Evolutionary conservation across 1,139 yeast species (phyloP).

Genomic region (Taphrina sp.): DNA sequence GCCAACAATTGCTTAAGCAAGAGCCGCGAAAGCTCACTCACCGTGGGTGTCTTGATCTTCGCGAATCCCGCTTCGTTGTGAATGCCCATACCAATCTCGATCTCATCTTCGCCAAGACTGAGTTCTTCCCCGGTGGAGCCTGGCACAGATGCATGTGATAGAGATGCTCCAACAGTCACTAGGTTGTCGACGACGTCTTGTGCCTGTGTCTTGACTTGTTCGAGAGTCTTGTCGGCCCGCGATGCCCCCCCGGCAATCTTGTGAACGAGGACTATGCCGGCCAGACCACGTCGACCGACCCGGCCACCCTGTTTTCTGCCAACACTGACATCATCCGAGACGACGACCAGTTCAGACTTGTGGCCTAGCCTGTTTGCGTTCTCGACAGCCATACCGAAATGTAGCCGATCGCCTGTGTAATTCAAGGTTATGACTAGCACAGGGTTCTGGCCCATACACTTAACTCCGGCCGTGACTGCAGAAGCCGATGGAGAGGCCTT

Average conservation of each 20-base stretch:
- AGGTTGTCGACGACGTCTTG: slow-evolving; percentile 58
- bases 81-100: slow-evolving; percentile 92
- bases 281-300: slow-evolving; percentile 91
- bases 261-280: slow-evolving; percentile 85
- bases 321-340: slow-evolving; percentile 91
- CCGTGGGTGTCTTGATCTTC: slow-evolving; percentile 63
- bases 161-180: slow-evolving; percentile 85
- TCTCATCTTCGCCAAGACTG: slow-evolving; percentile 57
- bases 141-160: slow-evolving; percentile 87
- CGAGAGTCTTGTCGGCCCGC: slow-evolving; percentile 49
- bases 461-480: slow-evolving; percentile 62
- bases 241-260: slow-evolving; percentile 75
- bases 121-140: slow-evolving; percentile 56
- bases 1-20: slow-evolving; percentile 42
- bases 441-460: slow-evolving; percentile 56
- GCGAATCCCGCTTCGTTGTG: slow-evolving; percentile 90
- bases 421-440: slow-evolving; percentile 77
- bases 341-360: slow-evolving; percentile 67
- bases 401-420: slow-evolving; percentile 90
- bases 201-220: slow-evolving; percentile 59
- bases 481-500: slow-evolving; percentile 27
- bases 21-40: slow-evolving; percentile 50
- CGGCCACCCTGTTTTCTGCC: slow-evolving; percentile 80
- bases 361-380: slow-evolving; percentile 76
- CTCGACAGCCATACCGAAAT: slow-evolving; percentile 88